These are phyloP conservation scores for Pythium oligandrum DNA, from an alignment of 352 stramenopile genomes.

Conservation along the genomic window DNA sequence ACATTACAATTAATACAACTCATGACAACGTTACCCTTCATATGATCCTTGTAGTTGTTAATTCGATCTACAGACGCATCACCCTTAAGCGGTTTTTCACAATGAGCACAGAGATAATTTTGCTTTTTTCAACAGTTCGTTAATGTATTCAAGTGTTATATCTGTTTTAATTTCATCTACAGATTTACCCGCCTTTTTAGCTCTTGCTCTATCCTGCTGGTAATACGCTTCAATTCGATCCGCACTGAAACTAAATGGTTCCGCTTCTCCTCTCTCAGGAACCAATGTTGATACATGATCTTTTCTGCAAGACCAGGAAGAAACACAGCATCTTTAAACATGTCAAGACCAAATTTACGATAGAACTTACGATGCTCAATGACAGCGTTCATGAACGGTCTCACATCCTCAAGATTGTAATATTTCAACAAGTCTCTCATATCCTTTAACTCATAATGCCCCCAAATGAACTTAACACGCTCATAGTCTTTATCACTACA, in stretches of 20 bases:
- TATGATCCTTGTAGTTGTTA: slow-evolving; percentile 9
- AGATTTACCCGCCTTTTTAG: no score
- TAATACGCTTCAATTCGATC: slow-evolving; percentile 6
- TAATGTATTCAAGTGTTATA: slow-evolving; percentile 5
- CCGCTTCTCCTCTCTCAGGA: neutral
- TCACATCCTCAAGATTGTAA: slow-evolving; percentile 27
- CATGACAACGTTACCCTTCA: slow-evolving; percentile 15
- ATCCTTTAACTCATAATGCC: slow-evolving; percentile 21
- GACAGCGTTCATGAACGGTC: slow-evolving; percentile 17
- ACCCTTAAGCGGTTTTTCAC: slow-evolving; percentile 9
- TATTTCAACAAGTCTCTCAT: slow-evolving; percentile 23
- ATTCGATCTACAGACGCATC: slow-evolving; percentile 14
- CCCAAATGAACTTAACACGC: slow-evolving; percentile 21
- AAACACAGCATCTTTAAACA: slow-evolving; percentile 22
- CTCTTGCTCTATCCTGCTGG: slow-evolving; percentile 8
- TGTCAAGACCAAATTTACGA: slow-evolving; percentile 20
- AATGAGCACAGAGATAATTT: slow-evolving; percentile 4
- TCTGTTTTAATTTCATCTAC: slow-evolving; percentile 7
- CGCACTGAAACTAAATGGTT: slow-evolving; percentile 1
- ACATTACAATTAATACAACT: slow-evolving; percentile 22
- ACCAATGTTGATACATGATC: slow-evolving; percentile 21
- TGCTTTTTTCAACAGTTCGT: neutral
- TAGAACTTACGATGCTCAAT: slow-evolving; percentile 15
- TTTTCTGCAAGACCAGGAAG: slow-evolving; percentile 17
- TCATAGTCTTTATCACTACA: slow-evolving; percentile 16